Percentiles rank a stretch among this genome's conserved stretches.
phyloP scores from a whole-genome alignment of 2,329 filamentous ascomycete genomes.

The Cryoendolithus antarcticus region DNA sequence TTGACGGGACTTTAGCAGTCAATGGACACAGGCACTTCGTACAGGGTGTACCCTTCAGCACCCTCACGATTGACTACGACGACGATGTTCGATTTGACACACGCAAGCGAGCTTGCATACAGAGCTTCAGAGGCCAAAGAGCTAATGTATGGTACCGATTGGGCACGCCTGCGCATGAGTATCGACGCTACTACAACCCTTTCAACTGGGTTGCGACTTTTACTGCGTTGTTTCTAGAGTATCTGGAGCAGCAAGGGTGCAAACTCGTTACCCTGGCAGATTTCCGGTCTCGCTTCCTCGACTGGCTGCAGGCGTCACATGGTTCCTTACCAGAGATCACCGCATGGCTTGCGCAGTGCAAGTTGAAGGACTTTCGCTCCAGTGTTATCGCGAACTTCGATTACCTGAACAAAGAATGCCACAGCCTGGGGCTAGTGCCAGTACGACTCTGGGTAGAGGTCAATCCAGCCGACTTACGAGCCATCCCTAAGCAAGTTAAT shows the following conservation, averaged over 20 bases:
- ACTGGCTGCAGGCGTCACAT: conserved; percentile 44
- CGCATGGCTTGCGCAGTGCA: conserved; percentile 38
- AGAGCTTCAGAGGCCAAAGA: conserved; percentile 32
- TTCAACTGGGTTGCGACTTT: conserved; percentile 63
- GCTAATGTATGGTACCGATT: conserved; percentile 52
- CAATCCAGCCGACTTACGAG: conserved; percentile 15
- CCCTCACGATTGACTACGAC: conserved; percentile 56
- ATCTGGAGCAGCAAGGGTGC: conserved; percentile 27
- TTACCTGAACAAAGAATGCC: conserved; percentile 55
- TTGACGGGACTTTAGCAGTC: conserved; percentile 48
- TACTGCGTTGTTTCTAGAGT: conserved; percentile 62
- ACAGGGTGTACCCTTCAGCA: conserved; percentile 41
- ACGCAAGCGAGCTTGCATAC: conserved; percentile 45
- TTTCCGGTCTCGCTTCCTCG: conserved; percentile 46
- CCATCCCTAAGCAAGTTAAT: conserved; percentile 12
- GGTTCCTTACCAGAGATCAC: conserved; percentile 29
- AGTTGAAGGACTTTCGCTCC: conserved; percentile 48
- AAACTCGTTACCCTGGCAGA: conserved; percentile 36
- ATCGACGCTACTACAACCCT: conserved; percentile 46
- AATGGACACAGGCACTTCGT: conserved; percentile 39
- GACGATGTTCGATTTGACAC: conserved; percentile 38
- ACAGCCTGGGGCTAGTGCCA: conserved; percentile 31
- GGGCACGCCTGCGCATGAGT: conserved; percentile 43
- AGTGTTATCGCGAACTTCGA: conserved; percentile 46
- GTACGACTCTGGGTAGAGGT: conserved; percentile 26